Evolutionary conservation across 495 filamentous ascomycete genomes (phyloP).

Genomic region (Penicillium lagena): DNA sequence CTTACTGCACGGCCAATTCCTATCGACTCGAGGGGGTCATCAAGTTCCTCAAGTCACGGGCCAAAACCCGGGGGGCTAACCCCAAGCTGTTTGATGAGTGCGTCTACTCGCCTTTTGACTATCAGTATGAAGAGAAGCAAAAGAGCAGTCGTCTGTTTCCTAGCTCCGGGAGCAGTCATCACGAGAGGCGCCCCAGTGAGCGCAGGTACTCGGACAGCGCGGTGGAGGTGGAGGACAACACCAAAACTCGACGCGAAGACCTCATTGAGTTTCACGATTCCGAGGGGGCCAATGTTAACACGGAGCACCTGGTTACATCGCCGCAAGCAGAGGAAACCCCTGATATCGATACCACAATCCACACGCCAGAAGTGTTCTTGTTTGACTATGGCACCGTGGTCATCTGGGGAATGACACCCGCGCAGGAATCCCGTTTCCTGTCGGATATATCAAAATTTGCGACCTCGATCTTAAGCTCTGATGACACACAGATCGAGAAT

Average conservation of each 20-base stretch:
- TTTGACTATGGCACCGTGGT: slow-evolving; percentile 99
- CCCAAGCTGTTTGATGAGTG: slow-evolving; percentile 95
- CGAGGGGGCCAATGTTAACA: slow-evolving; percentile 16
- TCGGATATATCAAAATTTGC: slow-evolving; percentile 97
- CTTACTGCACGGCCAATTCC: slow-evolving; percentile 88
- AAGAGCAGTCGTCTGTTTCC: slow-evolving; percentile 15
- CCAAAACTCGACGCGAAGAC: slow-evolving; percentile 42
- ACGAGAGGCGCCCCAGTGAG: slow-evolving; percentile 40
- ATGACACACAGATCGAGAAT: slow-evolving; percentile 89
- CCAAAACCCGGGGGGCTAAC: slow-evolving; percentile 64
- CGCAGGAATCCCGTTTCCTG: slow-evolving; percentile 79
- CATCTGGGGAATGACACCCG: slow-evolving; percentile 94
- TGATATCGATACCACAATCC: slow-evolving; percentile 59
- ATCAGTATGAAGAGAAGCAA: slow-evolving; percentile 45
- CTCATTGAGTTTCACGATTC: slow-evolving; percentile 46
- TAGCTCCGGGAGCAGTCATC: slow-evolving; percentile 17
- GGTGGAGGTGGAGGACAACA: slow-evolving; percentile 50
- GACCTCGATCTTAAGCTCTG: slow-evolving; percentile 74
- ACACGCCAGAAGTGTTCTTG: slow-evolving; percentile 89
- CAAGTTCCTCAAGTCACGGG: slow-evolving; percentile 78
- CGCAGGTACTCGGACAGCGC: slow-evolving; percentile 60
- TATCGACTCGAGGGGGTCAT: slow-evolving; percentile 85
- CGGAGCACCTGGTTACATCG: slow-evolving; percentile 18
- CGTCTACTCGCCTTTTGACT: slow-evolving; percentile 89
- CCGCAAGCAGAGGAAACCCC: slow-evolving; percentile 20